These are phyloP conservation scores for Yamadazyma laniorum DNA, from an alignment of 805 yeast genomes.

Conservation along the genomic window DNA sequence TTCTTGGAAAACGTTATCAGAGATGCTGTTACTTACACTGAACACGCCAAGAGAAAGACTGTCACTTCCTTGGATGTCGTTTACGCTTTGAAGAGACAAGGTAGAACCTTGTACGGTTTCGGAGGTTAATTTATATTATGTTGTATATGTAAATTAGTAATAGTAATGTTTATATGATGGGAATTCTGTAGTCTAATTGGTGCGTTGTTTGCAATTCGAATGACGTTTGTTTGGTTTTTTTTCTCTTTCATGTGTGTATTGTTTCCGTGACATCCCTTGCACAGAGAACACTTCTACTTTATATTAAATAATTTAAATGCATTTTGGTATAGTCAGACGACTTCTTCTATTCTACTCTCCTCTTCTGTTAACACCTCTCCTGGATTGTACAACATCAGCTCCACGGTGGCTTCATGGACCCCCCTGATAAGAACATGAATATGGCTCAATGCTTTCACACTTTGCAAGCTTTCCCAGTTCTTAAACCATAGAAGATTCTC, in stretches of 20 bases:
- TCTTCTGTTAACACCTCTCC: constrained; percentile 18
- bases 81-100: constrained; percentile 99
- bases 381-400: constrained; percentile 15
- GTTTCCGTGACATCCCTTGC: too few species aligned
- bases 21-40: constrained; percentile 99
- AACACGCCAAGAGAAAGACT: constrained; percentile 99
- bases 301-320: too few species aligned
- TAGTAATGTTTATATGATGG: constrained; percentile 11
- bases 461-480: constrained; percentile 68
- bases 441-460: constrained; percentile 65
- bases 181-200: too few species aligned
- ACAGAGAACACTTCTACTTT: too few species aligned
- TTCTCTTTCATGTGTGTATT: neutral
- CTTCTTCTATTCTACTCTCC: constrained; percentile 4
- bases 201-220: neutral
- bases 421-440: constrained; percentile 60
- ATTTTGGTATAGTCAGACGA: too few species aligned
- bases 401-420: constrained; percentile 24
- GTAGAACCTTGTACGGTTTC: constrained; percentile 99
- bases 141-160: constrained; percentile 9
- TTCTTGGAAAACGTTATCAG: constrained; percentile 97
- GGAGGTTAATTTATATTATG: constrained; percentile 71
- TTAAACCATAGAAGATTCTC: constrained; percentile 62
- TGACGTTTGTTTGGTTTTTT: neutral
- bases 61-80: constrained; percentile 98